Base-by-base conservation (phyloP, 257 asterid genomes). In the Solanum arcanum region DNA sequence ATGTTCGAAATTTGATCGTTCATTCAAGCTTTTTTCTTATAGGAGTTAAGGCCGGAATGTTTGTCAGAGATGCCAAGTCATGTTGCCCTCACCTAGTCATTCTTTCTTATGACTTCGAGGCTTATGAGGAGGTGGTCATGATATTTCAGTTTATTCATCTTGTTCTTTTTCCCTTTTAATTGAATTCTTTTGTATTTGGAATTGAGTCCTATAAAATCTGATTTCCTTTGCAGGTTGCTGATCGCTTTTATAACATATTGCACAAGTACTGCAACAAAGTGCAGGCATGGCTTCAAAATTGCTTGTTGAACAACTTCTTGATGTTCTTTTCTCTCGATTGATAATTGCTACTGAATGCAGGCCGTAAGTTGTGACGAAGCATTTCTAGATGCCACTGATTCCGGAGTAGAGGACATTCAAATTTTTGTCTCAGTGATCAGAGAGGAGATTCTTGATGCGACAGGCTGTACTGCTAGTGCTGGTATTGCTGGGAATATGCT, bases 301-400 rank as follows among this genome's bases (percentile, higher is more conserved):
- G 69, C 52, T 69, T 23, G 33, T 78, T 52, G 74, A 81, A 18
- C 21, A 29, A 27, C 33, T 80, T 52, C 47, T 42, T 27, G 21
- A 86, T 42, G 13, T 83, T n/a, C 33, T 78, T 85, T 59, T 16
- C 91, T 87, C 87, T 80, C 87, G 86, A 89, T 42, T 44, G 87
- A 86, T 69, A 39, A 68, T 86, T 87, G 86, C 88, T 86, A 12
- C 64, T 39, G 72, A 33, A 74, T 92, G 89, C 93, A 97, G 98
- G 99, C 99, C 85, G 95, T 97, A 86, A 97, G 99, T 92, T 97
- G 99, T 88, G 99, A 97, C 87, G 99, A 97, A 91, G 99, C 99
- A 80, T 97, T 95, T 92, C 81, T 97, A 82, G 99, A 97, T 88
- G 94, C 93, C 88, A 92, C 96, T 73, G 98, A 93, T 70, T 91